Conservation (phyloP, 768 basidiomycete genomes). For the Lenzites betulinus region DNA sequence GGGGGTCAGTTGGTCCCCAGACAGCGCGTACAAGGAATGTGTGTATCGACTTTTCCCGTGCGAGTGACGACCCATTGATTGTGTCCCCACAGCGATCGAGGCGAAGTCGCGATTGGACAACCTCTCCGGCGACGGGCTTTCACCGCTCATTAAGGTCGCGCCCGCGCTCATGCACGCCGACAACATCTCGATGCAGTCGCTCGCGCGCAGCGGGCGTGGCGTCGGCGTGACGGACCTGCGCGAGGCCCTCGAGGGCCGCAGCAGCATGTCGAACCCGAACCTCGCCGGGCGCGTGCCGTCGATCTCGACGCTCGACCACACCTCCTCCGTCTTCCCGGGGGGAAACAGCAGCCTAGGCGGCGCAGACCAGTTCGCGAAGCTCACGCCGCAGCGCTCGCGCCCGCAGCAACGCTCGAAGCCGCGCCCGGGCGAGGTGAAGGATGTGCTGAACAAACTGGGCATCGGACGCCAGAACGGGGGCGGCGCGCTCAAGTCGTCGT, state of each 20-base stretch:
- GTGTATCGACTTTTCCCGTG: slow-evolving; percentile 40
- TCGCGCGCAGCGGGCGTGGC: slow-evolving; percentile 74
- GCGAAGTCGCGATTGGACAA: slow-evolving; percentile 53
- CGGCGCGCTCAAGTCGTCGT: slow-evolving; percentile 70
- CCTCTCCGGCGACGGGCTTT: slow-evolving; percentile 66
- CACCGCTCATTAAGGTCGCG: slow-evolving; percentile 77
- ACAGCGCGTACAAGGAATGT: slow-evolving; percentile 78
- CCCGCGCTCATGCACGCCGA: slow-evolving; percentile 90
- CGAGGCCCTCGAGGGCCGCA: slow-evolving; percentile 85
- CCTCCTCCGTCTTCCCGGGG: slow-evolving; percentile 48
- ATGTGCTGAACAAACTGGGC: slow-evolving; percentile 80
- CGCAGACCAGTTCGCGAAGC: slow-evolving; percentile 37
- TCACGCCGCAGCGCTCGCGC: slow-evolving; percentile 57
- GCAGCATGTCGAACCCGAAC: slow-evolving; percentile 78
- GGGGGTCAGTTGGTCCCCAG: slow-evolving; percentile 64
- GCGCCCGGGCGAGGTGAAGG: slow-evolving; percentile 72
- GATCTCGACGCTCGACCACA: slow-evolving; percentile 74
- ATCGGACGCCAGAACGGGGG: slow-evolving; percentile 70
- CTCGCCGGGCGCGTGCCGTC: slow-evolving; percentile 65
- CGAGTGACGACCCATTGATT: too few relatives aligned
- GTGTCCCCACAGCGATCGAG: slow-evolving; percentile 51
- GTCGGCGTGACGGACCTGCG: slow-evolving; percentile 88
- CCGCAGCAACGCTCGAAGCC: slow-evolving; percentile 46
- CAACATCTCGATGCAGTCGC: slow-evolving; percentile 84
- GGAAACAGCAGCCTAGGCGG: too few relatives aligned